A percentile compares a stretch with the other conserved stretches of the same genome.
phyloP scores from a whole-genome alignment of 345 rosid genomes.

The Lepidium africanum region DNA sequence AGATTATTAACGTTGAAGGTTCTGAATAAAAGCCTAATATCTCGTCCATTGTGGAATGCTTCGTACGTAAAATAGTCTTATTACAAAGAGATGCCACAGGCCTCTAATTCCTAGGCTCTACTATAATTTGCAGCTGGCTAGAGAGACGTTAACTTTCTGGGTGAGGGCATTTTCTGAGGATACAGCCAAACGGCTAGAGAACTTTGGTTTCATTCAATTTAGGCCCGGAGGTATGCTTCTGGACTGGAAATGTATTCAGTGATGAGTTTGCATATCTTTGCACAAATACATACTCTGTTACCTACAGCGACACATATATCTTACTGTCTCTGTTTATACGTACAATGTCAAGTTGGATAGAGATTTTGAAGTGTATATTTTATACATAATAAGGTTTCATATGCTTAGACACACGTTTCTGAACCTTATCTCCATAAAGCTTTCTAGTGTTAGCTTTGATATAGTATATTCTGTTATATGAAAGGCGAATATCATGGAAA shows the following conservation, averaged over 20 bases:
- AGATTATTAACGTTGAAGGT: background rate
- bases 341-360: conserved; percentile 1
- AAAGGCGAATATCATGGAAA: conserved; percentile 98
- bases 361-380: background rate
- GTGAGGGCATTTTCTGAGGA: conserved; percentile 98
- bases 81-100: background rate
- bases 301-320: background rate
- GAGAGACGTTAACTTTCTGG: conserved; percentile 96
- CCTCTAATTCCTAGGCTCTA: background rate
- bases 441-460: conserved; percentile 1
- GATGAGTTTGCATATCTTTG: conserved; percentile 6
- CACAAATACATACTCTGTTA: background rate
- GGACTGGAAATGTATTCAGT: background rate
- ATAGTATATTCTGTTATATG: background rate
- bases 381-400: background rate
- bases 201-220: conserved; percentile 93
- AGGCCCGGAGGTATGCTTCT: conserved; percentile 88
- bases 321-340: background rate
- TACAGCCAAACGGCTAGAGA: conserved; percentile 95
- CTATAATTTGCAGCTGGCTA: conserved; percentile 58
- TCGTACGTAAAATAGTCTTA: background rate
- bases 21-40: background rate
- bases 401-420: background rate
- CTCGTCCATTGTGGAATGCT: conserved; percentile 1
- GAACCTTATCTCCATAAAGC: background rate